Conservation (phyloP, 1,284 basidiomycete genomes). For the Cutaneotrichosporon cutaneum region DNA sequence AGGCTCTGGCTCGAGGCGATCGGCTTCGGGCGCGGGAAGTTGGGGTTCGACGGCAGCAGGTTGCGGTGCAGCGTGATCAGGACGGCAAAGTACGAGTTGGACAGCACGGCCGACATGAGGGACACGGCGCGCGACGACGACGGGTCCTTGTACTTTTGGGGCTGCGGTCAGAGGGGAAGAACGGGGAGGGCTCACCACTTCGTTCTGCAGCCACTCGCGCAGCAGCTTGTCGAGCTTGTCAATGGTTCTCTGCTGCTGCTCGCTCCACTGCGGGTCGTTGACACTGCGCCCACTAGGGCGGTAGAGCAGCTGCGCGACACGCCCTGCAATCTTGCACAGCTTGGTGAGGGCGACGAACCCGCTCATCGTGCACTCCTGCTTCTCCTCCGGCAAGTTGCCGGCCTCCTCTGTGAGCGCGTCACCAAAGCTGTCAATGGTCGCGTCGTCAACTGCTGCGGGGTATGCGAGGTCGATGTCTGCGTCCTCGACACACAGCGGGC, state of each 20-base stretch:
- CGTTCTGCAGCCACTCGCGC: conserved; percentile 73
- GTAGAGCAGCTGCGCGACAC: conserved; percentile 60
- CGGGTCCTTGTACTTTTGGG: conserved; percentile 62
- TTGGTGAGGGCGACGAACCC: conserved; percentile 72
- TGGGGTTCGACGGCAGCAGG: conserved; percentile 59
- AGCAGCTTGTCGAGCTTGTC: conserved; percentile 73
- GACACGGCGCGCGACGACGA: conserved; percentile 40
- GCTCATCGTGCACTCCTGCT: conserved; percentile 59
- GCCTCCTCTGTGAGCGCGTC: conserved; percentile 22
- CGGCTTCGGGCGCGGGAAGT: conserved; percentile 44
- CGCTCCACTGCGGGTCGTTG: conserved; percentile 66
- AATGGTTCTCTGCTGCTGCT: conserved; percentile 69
- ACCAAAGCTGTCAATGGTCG: conserved; percentile 58
- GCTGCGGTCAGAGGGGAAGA: conserved; percentile 47
- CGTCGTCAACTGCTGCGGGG: conserved; percentile 77
- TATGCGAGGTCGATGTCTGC: conserved; percentile 59
- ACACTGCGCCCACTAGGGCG: conserved; percentile 40
- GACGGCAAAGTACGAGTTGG: conserved; percentile 84
- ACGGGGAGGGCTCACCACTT: conserved; percentile 37
- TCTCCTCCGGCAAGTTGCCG: conserved; percentile 57
- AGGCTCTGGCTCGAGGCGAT: conserved; percentile 48
- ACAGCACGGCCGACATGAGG: conserved; percentile 75
- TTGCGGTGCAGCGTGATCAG: conserved; percentile 85
- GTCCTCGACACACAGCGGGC: conserved; percentile 56
- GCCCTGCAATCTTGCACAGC: conserved; percentile 73